Percentiles rank a stretch among this genome's conserved stretches.
These are phyloP conservation scores for Penicillium glabrum DNA, from an alignment of 2,329 filamentous ascomycete species.

Conservation along the genomic window DNA sequence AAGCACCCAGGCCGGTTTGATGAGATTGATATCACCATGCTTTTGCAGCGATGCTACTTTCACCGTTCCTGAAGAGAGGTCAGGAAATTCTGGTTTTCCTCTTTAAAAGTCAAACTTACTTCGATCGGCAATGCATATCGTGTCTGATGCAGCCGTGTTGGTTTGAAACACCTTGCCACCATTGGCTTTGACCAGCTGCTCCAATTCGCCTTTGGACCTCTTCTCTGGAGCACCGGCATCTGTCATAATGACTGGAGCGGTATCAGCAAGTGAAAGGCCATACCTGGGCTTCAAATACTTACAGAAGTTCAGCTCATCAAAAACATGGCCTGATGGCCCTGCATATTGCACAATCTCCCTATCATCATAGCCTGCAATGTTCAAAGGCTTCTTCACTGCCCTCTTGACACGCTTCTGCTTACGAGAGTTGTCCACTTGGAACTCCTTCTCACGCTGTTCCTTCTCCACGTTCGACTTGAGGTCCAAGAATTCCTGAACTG, in stretches of 20 bases:
- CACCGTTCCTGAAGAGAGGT: conserved; percentile 53
- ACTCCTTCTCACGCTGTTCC: conserved; percentile 69
- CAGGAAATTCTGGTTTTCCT: background rate
- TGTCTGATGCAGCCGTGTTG: conserved; percentile 60
- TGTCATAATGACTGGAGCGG: conserved; percentile 62
- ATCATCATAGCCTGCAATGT: conserved; percentile 70
- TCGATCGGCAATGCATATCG: conserved; percentile 77
- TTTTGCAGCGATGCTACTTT: conserved; percentile 84
- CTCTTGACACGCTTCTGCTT: conserved; percentile 61
- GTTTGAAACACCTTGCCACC: conserved; percentile 79
- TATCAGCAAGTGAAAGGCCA: background rate
- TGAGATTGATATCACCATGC: conserved; percentile 66
- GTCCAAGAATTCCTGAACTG: conserved; percentile 72
- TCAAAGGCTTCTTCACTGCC: conserved; percentile 63
- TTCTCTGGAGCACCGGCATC: conserved; percentile 70
- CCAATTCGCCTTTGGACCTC: conserved; percentile 75
- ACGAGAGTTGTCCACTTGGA: conserved; percentile 68
- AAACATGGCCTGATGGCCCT: conserved; percentile 63
- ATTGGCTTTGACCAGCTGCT: conserved; percentile 77
- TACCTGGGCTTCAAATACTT: conserved; percentile 6
- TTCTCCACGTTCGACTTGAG: conserved; percentile 68
- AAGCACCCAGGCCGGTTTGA: conserved; percentile 77
- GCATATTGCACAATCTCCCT: conserved; percentile 53
- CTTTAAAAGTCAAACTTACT: conserved; percentile 38
- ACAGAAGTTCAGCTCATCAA: conserved; percentile 76